These are phyloP conservation scores for Agastache rugosa DNA, from an alignment of 257 asterid species.

Conservation along the genomic window DNA sequence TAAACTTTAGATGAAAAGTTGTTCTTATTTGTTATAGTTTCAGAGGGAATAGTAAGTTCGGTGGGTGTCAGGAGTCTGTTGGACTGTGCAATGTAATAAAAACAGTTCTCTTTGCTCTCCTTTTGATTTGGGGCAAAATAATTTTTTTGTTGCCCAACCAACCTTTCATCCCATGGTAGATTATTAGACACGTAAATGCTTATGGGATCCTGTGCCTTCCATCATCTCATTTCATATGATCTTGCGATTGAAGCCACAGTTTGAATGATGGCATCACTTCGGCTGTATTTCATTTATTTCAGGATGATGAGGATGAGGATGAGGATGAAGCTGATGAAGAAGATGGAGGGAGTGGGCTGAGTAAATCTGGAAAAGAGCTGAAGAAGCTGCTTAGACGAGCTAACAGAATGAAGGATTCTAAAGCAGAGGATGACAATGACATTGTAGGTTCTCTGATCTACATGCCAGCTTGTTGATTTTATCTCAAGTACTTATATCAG, in stretches of 20 bases:
- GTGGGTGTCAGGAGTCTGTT: not conserved
- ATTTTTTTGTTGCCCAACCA: not conserved
- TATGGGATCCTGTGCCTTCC: not conserved
- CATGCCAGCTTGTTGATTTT: slow-evolving; percentile 1
- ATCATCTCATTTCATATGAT: slow-evolving; percentile 9
- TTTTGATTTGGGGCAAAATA: not conserved
- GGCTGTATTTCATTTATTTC: slow-evolving; percentile 37
- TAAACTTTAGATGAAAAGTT: not conserved
- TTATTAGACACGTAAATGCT: slow-evolving; percentile 2
- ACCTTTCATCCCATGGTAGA: not conserved
- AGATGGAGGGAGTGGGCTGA: slow-evolving; percentile 69
- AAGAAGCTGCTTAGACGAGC: slow-evolving; percentile 88
- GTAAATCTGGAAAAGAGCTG: slow-evolving; percentile 98
- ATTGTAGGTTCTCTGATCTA: slow-evolving; percentile 53
- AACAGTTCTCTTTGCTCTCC: not conserved
- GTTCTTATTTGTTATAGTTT: not conserved
- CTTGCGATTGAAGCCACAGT: slow-evolving; percentile 24
- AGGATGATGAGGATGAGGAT: slow-evolving; percentile 90
- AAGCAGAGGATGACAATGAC: slow-evolving; percentile 71
- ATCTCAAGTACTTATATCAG: slow-evolving; percentile 2
- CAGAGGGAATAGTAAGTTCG: not conserved
- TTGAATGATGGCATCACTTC: slow-evolving; percentile 4
- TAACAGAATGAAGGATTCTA: slow-evolving; percentile 84
- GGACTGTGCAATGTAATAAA: not conserved
- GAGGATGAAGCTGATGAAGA: slow-evolving; percentile 76